These are phyloP conservation scores for Mucor lusitanicus DNA, from an alignment of 371 early-diverging fungal genomes.

Conservation along the genomic window DNA sequence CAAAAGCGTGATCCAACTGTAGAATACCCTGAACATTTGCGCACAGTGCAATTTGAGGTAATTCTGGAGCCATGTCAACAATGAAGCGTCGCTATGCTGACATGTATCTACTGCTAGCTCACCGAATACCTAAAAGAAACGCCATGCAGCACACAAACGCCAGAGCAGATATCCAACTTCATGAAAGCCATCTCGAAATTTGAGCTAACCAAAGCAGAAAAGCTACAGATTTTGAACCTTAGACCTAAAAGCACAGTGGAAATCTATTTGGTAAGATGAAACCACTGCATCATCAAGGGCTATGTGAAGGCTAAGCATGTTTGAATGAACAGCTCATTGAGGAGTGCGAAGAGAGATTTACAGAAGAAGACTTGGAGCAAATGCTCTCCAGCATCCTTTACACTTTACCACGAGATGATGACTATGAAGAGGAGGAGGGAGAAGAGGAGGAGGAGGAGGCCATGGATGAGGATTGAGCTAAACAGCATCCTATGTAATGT, in stretches of 20 bases:
- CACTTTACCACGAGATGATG: constrained; percentile 50
- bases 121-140: constrained; percentile 51
- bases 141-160: constrained; percentile 54
- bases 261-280: constrained; percentile 52
- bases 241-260: constrained; percentile 63
- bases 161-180: constrained; percentile 44
- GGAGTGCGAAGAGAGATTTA: constrained; percentile 66
- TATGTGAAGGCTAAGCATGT: neutral
- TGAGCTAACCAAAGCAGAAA: constrained; percentile 61
- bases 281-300: neutral
- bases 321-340: constrained; percentile 54
- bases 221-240: constrained; percentile 63
- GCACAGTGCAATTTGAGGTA: constrained; percentile 66
- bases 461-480: neutral
- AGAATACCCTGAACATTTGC: constrained; percentile 59
- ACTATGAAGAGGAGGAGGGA: constrained; percentile 41
- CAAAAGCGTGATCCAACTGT: constrained; percentile 25
- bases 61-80: neutral
- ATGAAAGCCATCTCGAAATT: constrained; percentile 37
- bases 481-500: neutral
- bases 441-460: constrained; percentile 33
- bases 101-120: constrained; percentile 23
- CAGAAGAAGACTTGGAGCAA: constrained; percentile 47
- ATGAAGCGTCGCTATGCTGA: neutral
- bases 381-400: constrained; percentile 37